phyloP scores from a whole-genome alignment of 208 protist species.

The Trypanosoma platydactyli region DNA sequence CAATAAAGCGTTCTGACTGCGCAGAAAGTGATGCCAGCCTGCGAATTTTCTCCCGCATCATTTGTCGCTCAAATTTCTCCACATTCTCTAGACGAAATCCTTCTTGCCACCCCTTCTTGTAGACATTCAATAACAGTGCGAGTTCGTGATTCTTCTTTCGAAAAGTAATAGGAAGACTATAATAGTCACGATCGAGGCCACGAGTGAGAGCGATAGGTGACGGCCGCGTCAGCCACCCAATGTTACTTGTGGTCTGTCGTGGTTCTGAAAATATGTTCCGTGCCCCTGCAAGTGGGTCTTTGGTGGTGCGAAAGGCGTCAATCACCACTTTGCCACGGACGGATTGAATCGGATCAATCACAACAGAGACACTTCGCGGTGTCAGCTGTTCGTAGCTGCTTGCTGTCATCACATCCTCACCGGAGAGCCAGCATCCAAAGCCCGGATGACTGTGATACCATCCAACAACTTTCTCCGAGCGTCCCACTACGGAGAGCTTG shows the following conservation, averaged over 20 bases:
- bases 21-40: constrained; percentile 66
- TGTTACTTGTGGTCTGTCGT: constrained; percentile 99
- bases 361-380: constrained; percentile 98
- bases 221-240: constrained; percentile 98
- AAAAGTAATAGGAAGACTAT: constrained; percentile 99
- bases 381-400: constrained; percentile 97
- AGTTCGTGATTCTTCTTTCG: constrained; percentile 99
- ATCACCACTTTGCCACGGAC: constrained; percentile 99
- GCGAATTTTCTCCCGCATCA: constrained; percentile 64
- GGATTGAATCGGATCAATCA: constrained; percentile 99
- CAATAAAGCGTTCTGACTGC: constrained; percentile 86
- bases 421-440: constrained; percentile 99
- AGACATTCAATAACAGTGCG: constrained; percentile 99
- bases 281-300: constrained; percentile 67
- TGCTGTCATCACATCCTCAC: constrained; percentile 99
- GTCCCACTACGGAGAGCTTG: constrained; percentile 98
- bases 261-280: constrained; percentile 84
- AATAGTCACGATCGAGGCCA: constrained; percentile 99
- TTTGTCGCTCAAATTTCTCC: constrained; percentile 61
- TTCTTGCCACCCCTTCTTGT: constrained; percentile 99
- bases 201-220: constrained; percentile 97
- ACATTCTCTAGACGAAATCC: constrained; percentile 92
- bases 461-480: constrained; percentile 99
- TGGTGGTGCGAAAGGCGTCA: constrained; percentile 99
- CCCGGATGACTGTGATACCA: constrained; percentile 99